Evolutionary conservation across 768 basidiomycete species (phyloP), one percentile per base, ranked within the genome.

Genomic region (Amanita molliuscula): DNA sequence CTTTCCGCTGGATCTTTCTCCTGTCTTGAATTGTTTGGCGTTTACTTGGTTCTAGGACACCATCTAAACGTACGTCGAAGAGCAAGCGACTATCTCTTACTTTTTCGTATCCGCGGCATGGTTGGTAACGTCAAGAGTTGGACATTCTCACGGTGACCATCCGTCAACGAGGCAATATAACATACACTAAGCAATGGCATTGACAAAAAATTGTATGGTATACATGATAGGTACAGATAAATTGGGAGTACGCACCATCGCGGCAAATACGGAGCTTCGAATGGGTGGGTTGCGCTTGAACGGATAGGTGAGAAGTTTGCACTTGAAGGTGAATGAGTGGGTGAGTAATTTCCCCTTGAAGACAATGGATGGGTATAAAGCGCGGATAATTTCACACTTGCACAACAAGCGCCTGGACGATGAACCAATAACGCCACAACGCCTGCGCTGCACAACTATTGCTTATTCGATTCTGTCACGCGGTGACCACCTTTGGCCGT

Each of bases 31-130:
- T 85, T n/a, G 78, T 77, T 18, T 74, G 71, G 23, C 93, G 78
- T 65, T 82, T 94, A 59, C 84, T 88, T 10, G 92, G 93, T 70
- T 88, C 91, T 94, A 37, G 8, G 8, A 2, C n/a, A 15, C 11
- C n/a, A 10, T 37, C 31, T 26, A 8, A 29, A 26, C 25, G n/a
- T 16, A 4, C 44, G 11, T 46, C 16, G 34, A 33, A 43, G 18
- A 9, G 20, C 10, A 52, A 13, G 48, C n/a, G 16, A 28, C 36
- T 25, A 23, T 21, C 11, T 57, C 76, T 53, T 55, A 83, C 83
- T 80, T 66, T 85, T 85, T 60, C 83, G 70, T 58, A 86, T 85
- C 34, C 72, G 74, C 59, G 82, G 82, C 82, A 84, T 82, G 25
- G 33, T 20, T 6, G 23, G 13, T 7, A 25, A 8, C 1, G 31